A percentile compares a stretch with the other conserved stretches of the same genome.
Conservation (phyloP, 2,329 filamentous ascomycete species). For the Didymellaceae sp. region DNA sequence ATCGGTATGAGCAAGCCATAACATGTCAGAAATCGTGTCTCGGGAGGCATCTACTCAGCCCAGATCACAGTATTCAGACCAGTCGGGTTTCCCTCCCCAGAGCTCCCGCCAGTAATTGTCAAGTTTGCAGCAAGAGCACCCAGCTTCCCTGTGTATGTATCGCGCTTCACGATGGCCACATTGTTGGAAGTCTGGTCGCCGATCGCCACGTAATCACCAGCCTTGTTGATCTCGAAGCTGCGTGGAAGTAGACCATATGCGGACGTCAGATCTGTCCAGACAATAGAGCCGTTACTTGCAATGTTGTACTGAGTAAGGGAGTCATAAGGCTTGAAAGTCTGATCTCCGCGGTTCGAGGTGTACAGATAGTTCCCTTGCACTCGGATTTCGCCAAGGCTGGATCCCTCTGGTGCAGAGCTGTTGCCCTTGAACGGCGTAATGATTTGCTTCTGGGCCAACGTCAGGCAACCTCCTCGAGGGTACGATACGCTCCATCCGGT, state of each 20-base stretch:
- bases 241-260: constrained; percentile 45
- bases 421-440: constrained; percentile 44
- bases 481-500: constrained; percentile 43
- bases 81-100: constrained; percentile 1
- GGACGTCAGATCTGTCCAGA: constrained; percentile 40
- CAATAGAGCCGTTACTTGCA: constrained; percentile 35
- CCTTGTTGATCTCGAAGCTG: constrained; percentile 46
- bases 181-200: constrained; percentile 43
- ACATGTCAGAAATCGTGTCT: background rate
- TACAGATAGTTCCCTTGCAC: constrained; percentile 45
- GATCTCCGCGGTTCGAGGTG: constrained; percentile 46
- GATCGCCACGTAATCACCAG: constrained; percentile 41
- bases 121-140: constrained; percentile 35
- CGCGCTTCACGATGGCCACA: constrained; percentile 43
- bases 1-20: too few relatives aligned
- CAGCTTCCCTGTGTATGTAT: constrained; percentile 38
- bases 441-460: constrained; percentile 40
- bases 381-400: constrained; percentile 43
- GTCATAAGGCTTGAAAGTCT: constrained; percentile 44
- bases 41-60: constrained; percentile 2
- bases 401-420: constrained; percentile 33
- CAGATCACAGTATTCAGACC: constrained; percentile 16
- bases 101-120: constrained; percentile 22
- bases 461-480: constrained; percentile 40
- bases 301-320: constrained; percentile 48